Conservation (phyloP, 345 rosid species). For the Eucalyptus erythrocorys region DNA sequence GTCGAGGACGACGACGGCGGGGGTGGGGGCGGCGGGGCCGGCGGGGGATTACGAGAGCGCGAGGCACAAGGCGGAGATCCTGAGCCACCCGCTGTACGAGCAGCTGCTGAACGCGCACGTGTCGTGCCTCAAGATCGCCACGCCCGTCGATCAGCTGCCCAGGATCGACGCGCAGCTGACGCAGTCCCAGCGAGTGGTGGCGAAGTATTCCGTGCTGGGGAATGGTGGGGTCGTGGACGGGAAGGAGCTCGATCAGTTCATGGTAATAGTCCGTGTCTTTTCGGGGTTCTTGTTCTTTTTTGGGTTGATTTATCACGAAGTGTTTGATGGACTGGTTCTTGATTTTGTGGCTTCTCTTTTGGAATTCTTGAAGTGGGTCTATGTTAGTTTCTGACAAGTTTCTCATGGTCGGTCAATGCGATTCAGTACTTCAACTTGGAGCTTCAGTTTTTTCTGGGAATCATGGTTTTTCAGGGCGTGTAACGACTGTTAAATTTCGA, state of each 20-base stretch:
- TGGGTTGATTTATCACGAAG: not conserved
- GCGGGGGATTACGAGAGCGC: conserved; percentile 72
- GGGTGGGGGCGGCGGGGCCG: conserved; percentile 11
- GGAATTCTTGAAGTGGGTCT: not conserved
- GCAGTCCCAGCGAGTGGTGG: conserved; percentile 89
- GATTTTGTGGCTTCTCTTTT: not conserved
- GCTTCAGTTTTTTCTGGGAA: not conserved
- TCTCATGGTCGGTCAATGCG: not conserved
- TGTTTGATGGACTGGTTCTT: not conserved
- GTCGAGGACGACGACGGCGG: conserved; percentile 6
- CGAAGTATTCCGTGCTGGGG: conserved; percentile 67
- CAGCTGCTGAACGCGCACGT: conserved; percentile 92
- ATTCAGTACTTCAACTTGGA: not conserved
- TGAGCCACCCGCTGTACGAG: conserved; percentile 81
- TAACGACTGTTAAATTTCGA: not conserved
- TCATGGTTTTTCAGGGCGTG: not conserved
- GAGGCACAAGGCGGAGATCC: conserved; percentile 74
- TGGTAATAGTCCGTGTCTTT: conserved; percentile 28
- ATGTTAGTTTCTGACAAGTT: not conserved
- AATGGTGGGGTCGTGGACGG: conserved; percentile 61
- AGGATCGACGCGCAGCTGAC: conserved; percentile 96
- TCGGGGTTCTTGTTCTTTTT: not conserved
- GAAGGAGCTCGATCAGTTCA: conserved; percentile 97
- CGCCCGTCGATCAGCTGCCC: conserved; percentile 93
- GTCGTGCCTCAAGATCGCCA: conserved; percentile 79